Base-by-base conservation (phyloP, 352 stramenopile genomes). In the Phytophthora podocarpi region DNA sequence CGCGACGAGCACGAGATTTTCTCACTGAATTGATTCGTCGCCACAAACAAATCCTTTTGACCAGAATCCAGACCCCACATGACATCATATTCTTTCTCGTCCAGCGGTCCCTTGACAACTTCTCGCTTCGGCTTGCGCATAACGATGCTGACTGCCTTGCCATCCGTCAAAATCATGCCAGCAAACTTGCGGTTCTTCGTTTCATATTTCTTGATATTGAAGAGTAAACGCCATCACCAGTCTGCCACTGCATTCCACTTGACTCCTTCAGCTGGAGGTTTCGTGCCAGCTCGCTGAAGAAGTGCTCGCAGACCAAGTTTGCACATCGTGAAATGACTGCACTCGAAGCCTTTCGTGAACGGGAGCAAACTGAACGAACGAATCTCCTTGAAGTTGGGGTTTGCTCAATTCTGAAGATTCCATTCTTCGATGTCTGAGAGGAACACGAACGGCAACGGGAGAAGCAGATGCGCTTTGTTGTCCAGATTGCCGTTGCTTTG, bases 291-390 rank as follows among this genome's bases (percentile, higher is more conserved):
- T 4, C 40, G 47, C 43, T 34, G 40, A 5, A 71, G 30, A 1
- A 71, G 5, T 4, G 13, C 34, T 12, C 28, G 7, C 0, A 71
- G 49, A n/a, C 49, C 42, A 0, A 21, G 15, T 4, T 47, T 48
- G 28, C 41, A 63, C 55, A 71, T 62, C 45, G 47, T 67, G 24
- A 71, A 45, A n/a, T 71, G 48, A 26, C 34, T 55, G 21, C 63
- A 59, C 28, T 53, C 42, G 20, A 71, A 71, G 2, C 55, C 63
- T 1, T 32, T 32, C 55, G n/a, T n/a, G n/a, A n/a, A n/a, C n/a
- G n/a, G n/a, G n/a, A n/a, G n/a, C n/a, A n/a, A n/a, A n/a, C n/a
- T n/a, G n/a, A n/a, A n/a, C n/a, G n/a, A n/a, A n/a, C n/a, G n/a
- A n/a, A n/a, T n/a, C n/a, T n/a, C n/a, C n/a, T n/a, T n/a, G n/a